Evolutionary conservation across 768 basidiomycete genomes (phyloP), one percentile per base, ranked within the genome.

Genomic region (Leccinum truebloodii): DNA sequence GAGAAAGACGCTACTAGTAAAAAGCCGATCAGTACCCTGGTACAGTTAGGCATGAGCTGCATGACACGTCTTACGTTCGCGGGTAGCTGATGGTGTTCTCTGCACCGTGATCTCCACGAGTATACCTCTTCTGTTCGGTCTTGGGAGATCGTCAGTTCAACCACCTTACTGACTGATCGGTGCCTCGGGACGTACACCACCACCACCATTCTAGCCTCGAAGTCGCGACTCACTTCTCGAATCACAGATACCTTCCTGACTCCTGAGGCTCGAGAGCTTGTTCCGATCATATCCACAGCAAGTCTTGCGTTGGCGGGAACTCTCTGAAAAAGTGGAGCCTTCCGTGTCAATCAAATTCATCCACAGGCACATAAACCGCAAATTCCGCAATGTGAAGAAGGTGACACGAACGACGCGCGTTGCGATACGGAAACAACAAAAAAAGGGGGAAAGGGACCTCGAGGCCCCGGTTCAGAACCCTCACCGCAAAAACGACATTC

Each of bases 201-300:
- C 6, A 5, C 60, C 62, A 48, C 49, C 30, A 12, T 24, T 30
- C 55, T 54, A 57, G 59, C 50, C 26, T 54, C 26, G 48, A 58
- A 44, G 1, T 59, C 35, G 13, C 35, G 35, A 35, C 35, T 35
- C 57, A 55, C 57, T 50, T 34, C 50, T 52, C 59, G 26, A 37
- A 35, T 26, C 8, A 46, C 1, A 22, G 20, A 51, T 67, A 24
- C 67, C 61, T 71, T 64, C 24, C 20, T 60, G 65, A 67, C 66
- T 63, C 24, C 20, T 60, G 65, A 67, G 63, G 60, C 69, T 67
- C 53, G 32, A 35, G 34, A 20, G 10, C 26, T 20, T 44, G 20
- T 18, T 37, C 30, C 48, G 59, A 44, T 54, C 52, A 61, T 39
- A 59, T 53, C 58, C 53, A 34, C 44, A 58, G 41, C 18, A 34